Evolutionary conservation across 169 alveolate genomes (phyloP).

Genomic region (Babesia bigemina): DNA sequence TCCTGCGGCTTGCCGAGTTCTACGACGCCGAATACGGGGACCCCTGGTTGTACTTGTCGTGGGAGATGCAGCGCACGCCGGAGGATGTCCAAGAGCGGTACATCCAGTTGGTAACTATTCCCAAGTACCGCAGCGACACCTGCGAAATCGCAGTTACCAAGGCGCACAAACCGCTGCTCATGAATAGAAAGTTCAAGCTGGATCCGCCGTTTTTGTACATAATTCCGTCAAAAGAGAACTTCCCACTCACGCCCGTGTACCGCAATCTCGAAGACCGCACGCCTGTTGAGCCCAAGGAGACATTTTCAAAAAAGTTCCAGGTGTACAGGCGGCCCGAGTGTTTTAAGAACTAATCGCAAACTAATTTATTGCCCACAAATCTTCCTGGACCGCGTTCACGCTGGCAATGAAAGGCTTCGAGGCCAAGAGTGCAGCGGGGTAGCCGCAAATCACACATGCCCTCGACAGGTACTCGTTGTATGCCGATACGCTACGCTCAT

Average conservation of each 20-base stretch:
- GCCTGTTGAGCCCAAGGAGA: conserved; percentile 41
- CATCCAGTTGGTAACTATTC: conserved; percentile 66
- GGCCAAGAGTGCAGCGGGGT: conserved; percentile 51
- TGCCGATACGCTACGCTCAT: conserved; percentile 36
- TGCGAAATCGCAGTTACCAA: conserved; percentile 82
- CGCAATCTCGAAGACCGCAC: conserved; percentile 19
- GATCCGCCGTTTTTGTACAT: conserved; percentile 83
- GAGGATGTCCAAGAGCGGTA: conserved; percentile 83
- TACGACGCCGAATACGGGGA: conserved; percentile 86
- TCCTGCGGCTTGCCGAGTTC: conserved; percentile 75
- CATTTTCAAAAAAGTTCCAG: conserved; percentile 39
- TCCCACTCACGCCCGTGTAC: conserved; percentile 46
- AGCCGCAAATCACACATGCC: conserved; percentile 64
- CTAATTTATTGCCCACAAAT: conserved; percentile 56
- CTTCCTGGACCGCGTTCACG: conserved; percentile 42
- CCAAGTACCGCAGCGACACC: conserved; percentile 70
- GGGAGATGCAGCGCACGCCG: conserved; percentile 86
- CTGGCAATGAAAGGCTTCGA: conserved; percentile 55
- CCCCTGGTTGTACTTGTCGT: conserved; percentile 86
- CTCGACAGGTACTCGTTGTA: conserved; percentile 55
- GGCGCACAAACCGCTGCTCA: conserved; percentile 77
- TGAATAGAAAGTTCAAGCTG: conserved; percentile 82
- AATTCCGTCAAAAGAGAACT: conserved; percentile 79
- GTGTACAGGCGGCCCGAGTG: conserved; percentile 44
- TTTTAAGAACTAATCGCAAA: conserved; percentile 16